These are phyloP conservation scores for Ophiosphaerella herpotricha DNA, from an alignment of 2,329 filamentous ascomycete genomes.

Conservation along the genomic window DNA sequence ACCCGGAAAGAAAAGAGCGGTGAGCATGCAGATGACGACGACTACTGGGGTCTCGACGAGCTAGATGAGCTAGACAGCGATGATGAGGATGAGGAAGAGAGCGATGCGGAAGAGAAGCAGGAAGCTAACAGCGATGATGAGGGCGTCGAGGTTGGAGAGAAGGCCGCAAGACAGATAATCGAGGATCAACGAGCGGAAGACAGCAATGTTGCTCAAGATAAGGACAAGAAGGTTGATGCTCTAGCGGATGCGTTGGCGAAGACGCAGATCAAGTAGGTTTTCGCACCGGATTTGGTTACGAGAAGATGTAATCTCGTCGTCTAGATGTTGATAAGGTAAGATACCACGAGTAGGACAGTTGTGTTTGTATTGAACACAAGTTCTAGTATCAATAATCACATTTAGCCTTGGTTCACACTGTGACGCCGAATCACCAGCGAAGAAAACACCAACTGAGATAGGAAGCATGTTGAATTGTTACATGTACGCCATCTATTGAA, in stretches of 20 bases:
- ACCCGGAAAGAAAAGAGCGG: constrained; percentile 69
- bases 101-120: constrained; percentile 63
- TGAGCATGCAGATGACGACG: constrained; percentile 58
- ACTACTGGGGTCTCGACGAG: constrained; percentile 61
- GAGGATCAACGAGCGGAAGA: constrained; percentile 74
- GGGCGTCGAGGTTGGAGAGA: constrained; percentile 53
- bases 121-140: constrained; percentile 73
- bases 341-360: not conserved
- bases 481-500: too few species aligned
- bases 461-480: too few species aligned
- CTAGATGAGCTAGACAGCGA: constrained; percentile 82
- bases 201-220: constrained; percentile 70
- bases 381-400: not conserved
- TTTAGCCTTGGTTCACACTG: too few species aligned
- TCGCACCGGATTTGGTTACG: not conserved
- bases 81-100: constrained; percentile 77
- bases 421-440: too few species aligned
- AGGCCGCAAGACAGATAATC: constrained; percentile 59
- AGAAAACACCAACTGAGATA: too few species aligned
- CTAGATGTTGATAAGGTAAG: not conserved
- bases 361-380: not conserved
- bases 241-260: constrained; percentile 77
- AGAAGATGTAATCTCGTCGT: not conserved
- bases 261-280: constrained; percentile 54
- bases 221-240: constrained; percentile 80